Evolutionary conservation across 768 basidiomycete genomes (phyloP), one percentile per base, ranked within the genome.

Genomic region (Mycena rosella): DNA sequence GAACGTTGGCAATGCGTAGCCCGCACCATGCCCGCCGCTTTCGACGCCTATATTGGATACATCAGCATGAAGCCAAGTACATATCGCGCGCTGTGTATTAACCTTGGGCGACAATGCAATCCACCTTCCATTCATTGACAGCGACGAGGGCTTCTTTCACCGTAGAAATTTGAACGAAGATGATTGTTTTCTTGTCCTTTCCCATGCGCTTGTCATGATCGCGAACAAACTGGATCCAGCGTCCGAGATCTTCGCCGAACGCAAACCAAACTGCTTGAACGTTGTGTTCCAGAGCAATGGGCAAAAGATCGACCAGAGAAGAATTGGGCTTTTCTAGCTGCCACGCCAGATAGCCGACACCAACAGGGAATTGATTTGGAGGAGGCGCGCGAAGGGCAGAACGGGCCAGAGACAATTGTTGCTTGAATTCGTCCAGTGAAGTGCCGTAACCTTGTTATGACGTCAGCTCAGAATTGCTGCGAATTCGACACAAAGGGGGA

Each of bases 21-120:
- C 69, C 52, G 83, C 78, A 9, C 92, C 93, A 77, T 95, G 94
- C 29, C 94, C 94, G 10, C 94, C 94, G 42, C 92, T 87, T 78
- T 96, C 94, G 62, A 83, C 87, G 5, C 94, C 94, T 95, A 47
- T 7, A 30, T 30, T 44, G 74, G 45, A 61, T 55, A 30, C 7
- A 55, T 63, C 44, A 65, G 63, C 62, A 38, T 38, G 10, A 38
- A 38, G 14, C 38, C 38, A 58, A 38, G 7, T 27, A 14, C n/a
- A n/a, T n/a, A n/a, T 13, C 36, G 59, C 59, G 26, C 6, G 36
- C 30, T 30, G 49, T 20, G 62, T 54, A 53, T 67, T 22, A 69
- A 92, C 94, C 93, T 88, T 96, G 94, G 3, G 87, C 91, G 20
- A 96, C 88, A 61, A 96, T 77, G 40, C 89, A 86, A 75, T 96